Evolutionary conservation across 139 green algal genomes (phyloP), one percentile per base, ranked within the genome.

Genomic region (Eudorina sp.): DNA sequence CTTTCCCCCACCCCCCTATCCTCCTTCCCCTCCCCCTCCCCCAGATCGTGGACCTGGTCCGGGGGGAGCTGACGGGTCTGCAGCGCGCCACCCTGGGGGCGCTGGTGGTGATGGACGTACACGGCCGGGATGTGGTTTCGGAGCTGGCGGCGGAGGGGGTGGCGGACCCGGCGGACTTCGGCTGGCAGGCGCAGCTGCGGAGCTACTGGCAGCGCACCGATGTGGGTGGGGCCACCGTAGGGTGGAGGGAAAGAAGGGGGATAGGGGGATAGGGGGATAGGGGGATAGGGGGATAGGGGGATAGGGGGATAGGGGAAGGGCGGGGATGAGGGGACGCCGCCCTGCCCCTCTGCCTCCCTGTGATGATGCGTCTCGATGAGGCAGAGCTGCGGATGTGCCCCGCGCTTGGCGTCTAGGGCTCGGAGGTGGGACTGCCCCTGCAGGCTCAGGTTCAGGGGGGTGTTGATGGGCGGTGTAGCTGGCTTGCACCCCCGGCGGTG

Each of bases 51-150:
- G 88, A 89, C 74, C 60, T 89, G 73, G 88, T 95, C 19, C 90
- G 91, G 14, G 91, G 96, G 4, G 77, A 95, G 88, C 90, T 96
- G 46, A 90, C 55, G 25, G 29, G 75, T 21, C 89, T 92, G 73
- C 92, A 96, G 79, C 90, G 95, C 7, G 78, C 94, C 29, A 96
- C 93, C 29, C 90, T 97, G 66, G 95, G 95, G 0, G 95, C 94
- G 34, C 90, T 97, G 43, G 96, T 97, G 89, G 94, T 95, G 46
- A 93, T 97, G 89, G 95, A 97, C 85, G 95, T 97, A 72, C 95
- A 97, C 79, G 95, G 95, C 19, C 84, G 95, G 36, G 95, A 97
- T 75, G 94, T 96, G 53, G 90, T 96, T 66, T 70, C 89, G 34
- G 86, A 68, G 43, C 90, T 96, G 72, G 89, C 89, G 40, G 82